A percentile compares a stretch with the other conserved stretches of the same genome.
Conservation (phyloP, 2,329 filamentous ascomycete genomes). For the Nemania diffusa region DNA sequence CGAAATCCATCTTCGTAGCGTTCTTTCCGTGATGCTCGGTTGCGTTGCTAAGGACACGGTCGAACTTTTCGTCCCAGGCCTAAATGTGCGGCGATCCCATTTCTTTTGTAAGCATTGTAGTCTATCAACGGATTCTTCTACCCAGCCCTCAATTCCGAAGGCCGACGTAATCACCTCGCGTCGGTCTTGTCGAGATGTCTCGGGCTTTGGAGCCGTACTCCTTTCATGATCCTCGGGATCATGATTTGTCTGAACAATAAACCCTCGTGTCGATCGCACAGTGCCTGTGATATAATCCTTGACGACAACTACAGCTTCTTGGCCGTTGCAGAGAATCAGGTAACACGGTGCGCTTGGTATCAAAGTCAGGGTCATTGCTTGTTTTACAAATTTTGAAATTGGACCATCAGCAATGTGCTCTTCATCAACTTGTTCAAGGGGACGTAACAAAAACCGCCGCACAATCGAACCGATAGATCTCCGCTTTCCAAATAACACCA, state of each 20-base stretch:
- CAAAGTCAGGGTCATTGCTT: constrained; percentile 48
- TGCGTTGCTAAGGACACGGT: constrained; percentile 21
- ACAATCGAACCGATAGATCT: constrained; percentile 64
- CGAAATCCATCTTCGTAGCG: constrained; percentile 59
- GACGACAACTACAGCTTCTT: constrained; percentile 60
- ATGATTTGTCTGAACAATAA: constrained; percentile 68
- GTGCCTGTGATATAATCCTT: constrained; percentile 63
- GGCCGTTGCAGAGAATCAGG: constrained; percentile 63
- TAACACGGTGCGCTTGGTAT: constrained; percentile 65
- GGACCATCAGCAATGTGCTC: not conserved
- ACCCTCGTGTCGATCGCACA: constrained; percentile 57
- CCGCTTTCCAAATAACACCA: constrained; percentile 64
- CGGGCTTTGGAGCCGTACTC: constrained; percentile 9
- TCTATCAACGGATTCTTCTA: constrained; percentile 49
- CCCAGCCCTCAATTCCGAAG: constrained; percentile 41
- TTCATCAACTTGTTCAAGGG: not conserved
- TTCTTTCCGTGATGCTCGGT: constrained; percentile 45
- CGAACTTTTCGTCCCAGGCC: constrained; percentile 33
- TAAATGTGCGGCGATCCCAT: constrained; percentile 49
- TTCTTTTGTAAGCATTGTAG: constrained; percentile 51
- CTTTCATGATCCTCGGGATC: constrained; percentile 51
- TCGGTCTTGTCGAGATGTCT: constrained; percentile 11
- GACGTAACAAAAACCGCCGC: constrained; percentile 48
- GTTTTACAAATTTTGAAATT: constrained; percentile 21
- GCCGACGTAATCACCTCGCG: constrained; percentile 28